Evolutionary conservation across 2,329 filamentous ascomycete species (phyloP).

Genomic region (Paraphaeosphaeria minitans): DNA sequence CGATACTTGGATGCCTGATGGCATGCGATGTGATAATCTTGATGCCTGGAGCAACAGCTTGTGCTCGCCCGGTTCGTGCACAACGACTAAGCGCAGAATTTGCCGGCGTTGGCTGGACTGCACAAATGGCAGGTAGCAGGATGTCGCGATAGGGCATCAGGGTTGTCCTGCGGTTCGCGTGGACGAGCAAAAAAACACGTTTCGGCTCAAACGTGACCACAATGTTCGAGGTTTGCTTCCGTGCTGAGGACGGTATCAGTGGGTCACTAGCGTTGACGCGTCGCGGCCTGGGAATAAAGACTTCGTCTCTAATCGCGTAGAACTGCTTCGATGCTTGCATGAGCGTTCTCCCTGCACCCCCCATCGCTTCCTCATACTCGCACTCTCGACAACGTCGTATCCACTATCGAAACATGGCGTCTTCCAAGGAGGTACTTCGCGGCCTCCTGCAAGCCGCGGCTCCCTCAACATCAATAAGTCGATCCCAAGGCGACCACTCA

Average conservation of each 20-base stretch:
- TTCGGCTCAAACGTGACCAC: no score
- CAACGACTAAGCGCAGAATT: not conserved
- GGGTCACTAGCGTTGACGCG: not conserved
- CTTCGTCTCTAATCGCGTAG: not conserved
- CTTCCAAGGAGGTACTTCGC: no score
- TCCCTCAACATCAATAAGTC: not conserved
- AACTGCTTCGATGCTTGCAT: not conserved
- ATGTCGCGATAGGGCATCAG: not conserved
- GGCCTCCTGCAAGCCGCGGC: not conserved
- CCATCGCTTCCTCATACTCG: not conserved
- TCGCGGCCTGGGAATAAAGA: not conserved
- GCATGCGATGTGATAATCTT: not conserved
- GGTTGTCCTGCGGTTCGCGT: no score
- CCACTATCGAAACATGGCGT: not conserved
- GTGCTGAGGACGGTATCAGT: not conserved
- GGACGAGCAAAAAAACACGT: no score
- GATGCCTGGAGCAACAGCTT: not conserved
- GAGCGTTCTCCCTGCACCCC: not conserved
- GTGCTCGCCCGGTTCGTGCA: not conserved
- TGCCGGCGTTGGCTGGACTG: not conserved
- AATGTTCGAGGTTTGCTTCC: slow-evolving; percentile 2
- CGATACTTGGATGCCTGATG: not conserved
- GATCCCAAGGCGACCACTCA: not conserved
- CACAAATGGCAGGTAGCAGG: not conserved
- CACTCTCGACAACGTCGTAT: not conserved